Base-by-base conservation (phyloP, 2,329 filamentous ascomycete genomes). In the Colletotrichum trifolii region DNA sequence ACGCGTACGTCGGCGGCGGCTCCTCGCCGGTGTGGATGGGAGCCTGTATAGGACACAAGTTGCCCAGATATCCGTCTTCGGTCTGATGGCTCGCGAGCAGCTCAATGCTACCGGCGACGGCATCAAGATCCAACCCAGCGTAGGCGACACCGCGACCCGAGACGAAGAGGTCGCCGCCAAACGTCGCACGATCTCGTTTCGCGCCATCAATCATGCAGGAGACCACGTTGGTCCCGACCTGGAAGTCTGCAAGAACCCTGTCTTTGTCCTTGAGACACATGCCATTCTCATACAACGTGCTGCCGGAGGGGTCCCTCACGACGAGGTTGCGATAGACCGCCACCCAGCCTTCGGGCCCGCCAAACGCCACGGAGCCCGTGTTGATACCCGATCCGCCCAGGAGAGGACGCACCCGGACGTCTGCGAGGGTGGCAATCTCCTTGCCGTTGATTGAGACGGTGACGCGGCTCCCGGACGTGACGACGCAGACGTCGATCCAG, bases 191-290 rank as follows among this genome's bases (percentile, higher is more conserved):
- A 42, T 66, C 64, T 39, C 64, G 35, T 17, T 66, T 63, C 13
- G 64, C 59, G 3, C 64, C 64, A 34, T 66, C 64, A 6, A 66
- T 36, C 34, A 62, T 66, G 54, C 64, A 63, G 8, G 64, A 39
- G 8, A 63, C 45, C 9, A 43, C 36, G 13, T 66, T 66, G 1
- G 64, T 54, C 4, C 64, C 64, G 2, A 66, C 54, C 2, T 66
- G 64, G 34, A 66, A 66, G 43, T 66, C 63, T 8, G 58, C 58
- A 13, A 62, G 48, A 1, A 48, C 53, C 9, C 40, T 47, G 6
- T 47, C 33, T 7, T 33, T 43, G 35, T 54, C 36, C 1, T 34
- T 15, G 13, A 8, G 13, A 17, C n/a, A 38, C 59, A 66, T 36
- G 34, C 38, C 15, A 12, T 66, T 66, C 6, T 66, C 38, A n/a